phyloP scores from a whole-genome alignment of 257 asterid species.

The Salvia miltiorrhiza region DNA sequence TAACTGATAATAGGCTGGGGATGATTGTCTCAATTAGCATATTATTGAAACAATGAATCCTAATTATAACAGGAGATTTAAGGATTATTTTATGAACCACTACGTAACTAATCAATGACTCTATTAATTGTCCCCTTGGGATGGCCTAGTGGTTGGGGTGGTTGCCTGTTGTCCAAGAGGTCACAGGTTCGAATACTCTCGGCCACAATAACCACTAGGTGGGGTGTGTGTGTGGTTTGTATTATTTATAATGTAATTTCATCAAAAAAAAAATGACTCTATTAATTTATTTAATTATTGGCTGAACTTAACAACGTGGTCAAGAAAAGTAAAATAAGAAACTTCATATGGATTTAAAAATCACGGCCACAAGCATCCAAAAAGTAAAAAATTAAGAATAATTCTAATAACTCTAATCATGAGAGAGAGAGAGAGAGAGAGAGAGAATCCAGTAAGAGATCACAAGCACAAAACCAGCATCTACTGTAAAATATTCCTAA shows the following conservation, averaged over 20 bases:
- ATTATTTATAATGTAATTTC: too few relatives aligned
- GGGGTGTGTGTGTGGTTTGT: too few relatives aligned
- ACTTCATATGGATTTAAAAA: background rate
- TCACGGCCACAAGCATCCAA: constrained; percentile 1
- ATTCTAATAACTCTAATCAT: background rate
- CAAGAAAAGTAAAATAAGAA: constrained; percentile 10
- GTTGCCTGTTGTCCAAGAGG: too few relatives aligned
- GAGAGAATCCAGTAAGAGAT: constrained; percentile 15
- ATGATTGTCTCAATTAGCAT: background rate
- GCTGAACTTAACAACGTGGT: constrained; percentile 13
- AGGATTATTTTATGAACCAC: background rate
- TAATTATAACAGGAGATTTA: background rate
- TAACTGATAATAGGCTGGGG: background rate
- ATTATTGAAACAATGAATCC: constrained; percentile 5
- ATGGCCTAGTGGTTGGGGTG: too few relatives aligned
- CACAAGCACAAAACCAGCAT: constrained; percentile 18
- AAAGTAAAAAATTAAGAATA: background rate
- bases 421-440: constrained; percentile 9
- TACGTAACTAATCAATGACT: too few relatives aligned
- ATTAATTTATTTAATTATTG: constrained; percentile 17
- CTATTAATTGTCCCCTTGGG: too few relatives aligned
- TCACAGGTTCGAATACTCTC: too few relatives aligned
- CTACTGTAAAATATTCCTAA: constrained; percentile 6
- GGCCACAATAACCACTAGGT: too few relatives aligned
- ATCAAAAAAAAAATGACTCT: too few relatives aligned